Conservation (phyloP, 148 eudicot genomes). For the Fagopyrum tataricum region DNA sequence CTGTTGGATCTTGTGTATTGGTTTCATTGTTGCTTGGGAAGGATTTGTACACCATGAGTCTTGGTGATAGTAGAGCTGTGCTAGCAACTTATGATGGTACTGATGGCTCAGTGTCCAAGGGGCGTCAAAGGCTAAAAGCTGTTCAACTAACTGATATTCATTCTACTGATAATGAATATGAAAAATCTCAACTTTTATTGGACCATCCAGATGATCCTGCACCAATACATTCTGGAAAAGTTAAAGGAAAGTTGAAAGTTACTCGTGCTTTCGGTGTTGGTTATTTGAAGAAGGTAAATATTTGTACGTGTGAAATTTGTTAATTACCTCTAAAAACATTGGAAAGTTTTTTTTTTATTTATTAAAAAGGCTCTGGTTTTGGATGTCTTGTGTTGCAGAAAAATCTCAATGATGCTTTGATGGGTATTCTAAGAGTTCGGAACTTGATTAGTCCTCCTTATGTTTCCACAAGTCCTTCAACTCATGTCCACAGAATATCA, state of each 20-base stretch:
- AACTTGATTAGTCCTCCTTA: slow-evolving; percentile 91
- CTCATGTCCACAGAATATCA: slow-evolving; percentile 63
- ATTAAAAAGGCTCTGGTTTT: slow-evolving; percentile 4
- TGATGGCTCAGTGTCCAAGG: slow-evolving; percentile 10
- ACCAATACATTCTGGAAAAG: slow-evolving; percentile 58
- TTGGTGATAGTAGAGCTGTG: slow-evolving; percentile 91
- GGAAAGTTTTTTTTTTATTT: too few relatives aligned
- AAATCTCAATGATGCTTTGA: slow-evolving; percentile 79
- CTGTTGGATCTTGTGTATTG: slow-evolving; percentile 87
- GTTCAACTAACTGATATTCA: slow-evolving; percentile 75
- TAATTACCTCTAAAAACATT: neutral
- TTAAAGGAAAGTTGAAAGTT: slow-evolving; percentile 90
- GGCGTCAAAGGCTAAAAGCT: slow-evolving; percentile 37
- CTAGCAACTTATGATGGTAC: slow-evolving; percentile 48
- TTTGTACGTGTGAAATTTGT: neutral
- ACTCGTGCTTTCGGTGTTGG: slow-evolving; percentile 98
- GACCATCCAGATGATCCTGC: slow-evolving; percentile 80
- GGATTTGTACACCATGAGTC: slow-evolving; percentile 62
- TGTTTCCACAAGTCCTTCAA: slow-evolving; percentile 55
- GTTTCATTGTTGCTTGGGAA: slow-evolving; percentile 77
- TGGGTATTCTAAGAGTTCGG: slow-evolving; percentile 91
- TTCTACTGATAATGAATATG: slow-evolving; percentile 72
- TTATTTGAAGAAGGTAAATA: slow-evolving; percentile 72
- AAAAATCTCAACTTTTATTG: slow-evolving; percentile 48
- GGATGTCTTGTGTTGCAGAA: slow-evolving; percentile 41